A percentile compares a stretch with the other conserved stretches of the same genome.
These are phyloP conservation scores for Geotrichum fermentans DNA, from an alignment of 1,139 yeast genomes.

Conservation along the genomic window DNA sequence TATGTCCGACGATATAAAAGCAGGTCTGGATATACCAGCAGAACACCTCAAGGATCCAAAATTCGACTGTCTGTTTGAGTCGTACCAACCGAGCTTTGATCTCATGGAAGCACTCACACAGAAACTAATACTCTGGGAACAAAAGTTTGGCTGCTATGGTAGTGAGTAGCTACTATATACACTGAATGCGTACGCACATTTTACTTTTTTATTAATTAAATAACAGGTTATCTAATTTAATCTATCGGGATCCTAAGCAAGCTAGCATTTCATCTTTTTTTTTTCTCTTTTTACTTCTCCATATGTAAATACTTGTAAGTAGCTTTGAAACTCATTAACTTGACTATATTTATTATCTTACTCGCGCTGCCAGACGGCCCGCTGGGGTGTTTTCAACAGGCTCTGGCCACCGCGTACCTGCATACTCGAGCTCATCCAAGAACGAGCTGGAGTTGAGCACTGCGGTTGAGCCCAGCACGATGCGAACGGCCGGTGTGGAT, in stretches of 20 bases:
- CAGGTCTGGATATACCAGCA: conserved; percentile 1
- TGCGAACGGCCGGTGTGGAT: conserved; percentile 47
- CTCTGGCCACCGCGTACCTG: conserved; percentile 29
- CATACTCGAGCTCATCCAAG: conserved; percentile 39
- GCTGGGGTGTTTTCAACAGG: conserved; percentile 18
- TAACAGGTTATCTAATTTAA: too few species aligned
- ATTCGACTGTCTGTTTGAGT: conserved; percentile 41
- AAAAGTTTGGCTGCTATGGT: conserved; percentile 53
- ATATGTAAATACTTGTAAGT: too few species aligned
- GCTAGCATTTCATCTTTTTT: too few species aligned
- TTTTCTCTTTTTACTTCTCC: too few species aligned
- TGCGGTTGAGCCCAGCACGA: conserved; percentile 73
- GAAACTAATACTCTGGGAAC: conserved; percentile 71
- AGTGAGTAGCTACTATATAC: conserved; percentile 22
- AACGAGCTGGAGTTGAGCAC: conserved; percentile 58
- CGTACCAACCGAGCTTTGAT: conserved; percentile 54
- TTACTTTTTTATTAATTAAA: too few species aligned
- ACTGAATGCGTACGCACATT: too few species aligned
- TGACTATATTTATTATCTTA: not conserved
- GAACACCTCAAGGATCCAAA: conserved; percentile 18
- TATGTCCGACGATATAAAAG: conserved; percentile 5
- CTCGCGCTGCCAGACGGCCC: conserved; percentile 23
- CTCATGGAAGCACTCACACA: conserved; percentile 68
- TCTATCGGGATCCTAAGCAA: too few species aligned
- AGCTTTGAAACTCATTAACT: not conserved